These are phyloP conservation scores for Cercospora janseana DNA, from an alignment of 2,329 filamentous ascomycete species.

Conservation along the genomic window DNA sequence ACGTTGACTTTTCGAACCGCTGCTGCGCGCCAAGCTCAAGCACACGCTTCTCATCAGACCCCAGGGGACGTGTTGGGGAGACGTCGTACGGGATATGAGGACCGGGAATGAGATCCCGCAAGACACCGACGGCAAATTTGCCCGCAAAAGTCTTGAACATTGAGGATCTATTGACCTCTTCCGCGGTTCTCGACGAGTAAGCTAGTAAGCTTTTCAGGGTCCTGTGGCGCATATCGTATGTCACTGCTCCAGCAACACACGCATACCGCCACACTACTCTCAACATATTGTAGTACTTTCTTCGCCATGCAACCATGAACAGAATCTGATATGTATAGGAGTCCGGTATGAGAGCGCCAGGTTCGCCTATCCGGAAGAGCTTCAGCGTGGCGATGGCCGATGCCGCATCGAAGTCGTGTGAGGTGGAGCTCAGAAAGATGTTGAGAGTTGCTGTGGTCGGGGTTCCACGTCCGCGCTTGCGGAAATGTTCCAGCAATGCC, in stretches of 20 bases:
- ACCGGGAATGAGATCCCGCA: not conserved
- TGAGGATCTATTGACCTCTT: not conserved
- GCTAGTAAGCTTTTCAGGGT: slow-evolving; percentile 19
- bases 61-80: not conserved
- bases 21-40: not conserved
- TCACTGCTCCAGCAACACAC: slow-evolving; percentile 30
- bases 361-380: slow-evolving; percentile 19
- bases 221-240: slow-evolving; percentile 11
- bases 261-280: slow-evolving; percentile 38
- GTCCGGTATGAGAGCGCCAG: slow-evolving; percentile 16
- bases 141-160: slow-evolving; percentile 26
- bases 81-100: not conserved
- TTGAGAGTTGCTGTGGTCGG: slow-evolving; percentile 27
- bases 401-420: slow-evolving; percentile 16
- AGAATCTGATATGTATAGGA: slow-evolving; percentile 25
- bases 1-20: not conserved
- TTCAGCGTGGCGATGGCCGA: slow-evolving; percentile 24
- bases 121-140: slow-evolving; percentile 30
- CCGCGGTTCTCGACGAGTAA: slow-evolving; percentile 4
- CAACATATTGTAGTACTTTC: slow-evolving; percentile 32
- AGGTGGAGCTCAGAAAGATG: slow-evolving; percentile 29
- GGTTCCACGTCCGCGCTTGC: not conserved
- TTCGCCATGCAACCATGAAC: slow-evolving; percentile 30
- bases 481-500: slow-evolving; percentile 23
- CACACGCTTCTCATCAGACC: slow-evolving; percentile 1